Conservation (phyloP, 345 rosid genomes). For the Bruguiera parviflora region DNA sequence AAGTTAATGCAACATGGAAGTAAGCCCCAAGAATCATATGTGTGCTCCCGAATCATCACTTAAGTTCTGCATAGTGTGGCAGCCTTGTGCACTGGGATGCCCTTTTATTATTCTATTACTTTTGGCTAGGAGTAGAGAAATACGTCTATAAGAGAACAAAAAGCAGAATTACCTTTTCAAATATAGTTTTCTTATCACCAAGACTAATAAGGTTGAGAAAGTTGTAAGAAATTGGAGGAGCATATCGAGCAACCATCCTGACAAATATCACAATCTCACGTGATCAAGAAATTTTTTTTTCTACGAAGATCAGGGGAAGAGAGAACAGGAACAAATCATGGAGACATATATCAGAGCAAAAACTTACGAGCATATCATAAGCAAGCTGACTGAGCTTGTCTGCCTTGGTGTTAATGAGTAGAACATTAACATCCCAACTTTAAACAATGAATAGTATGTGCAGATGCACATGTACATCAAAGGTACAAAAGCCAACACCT, state of each 20-base stretch:
- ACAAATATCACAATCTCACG: background rate
- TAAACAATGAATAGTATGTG: conserved; percentile 93
- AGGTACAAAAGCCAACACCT: conserved; percentile 90
- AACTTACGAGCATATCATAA: conserved; percentile 99
- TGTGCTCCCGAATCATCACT: background rate
- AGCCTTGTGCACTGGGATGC: conserved; percentile 69
- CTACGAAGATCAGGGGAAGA: too few species aligned
- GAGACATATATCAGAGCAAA: too few species aligned
- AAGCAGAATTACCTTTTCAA: conserved; percentile 67
- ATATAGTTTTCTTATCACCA: conserved; percentile 51
- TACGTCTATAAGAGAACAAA: background rate
- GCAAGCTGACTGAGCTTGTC: conserved; percentile 94
- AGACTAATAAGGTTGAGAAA: conserved; percentile 92
- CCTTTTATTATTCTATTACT: conserved; percentile 26
- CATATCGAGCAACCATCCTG: conserved; percentile 99
- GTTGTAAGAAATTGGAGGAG: conserved; percentile 95
- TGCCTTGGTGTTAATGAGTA: conserved; percentile 95
- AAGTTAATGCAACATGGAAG: too few species aligned
- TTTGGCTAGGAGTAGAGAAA: background rate
- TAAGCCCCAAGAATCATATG: too few species aligned
- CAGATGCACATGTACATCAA: conserved; percentile 98
- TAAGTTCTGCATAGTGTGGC: background rate
- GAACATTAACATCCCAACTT: conserved; percentile 94
- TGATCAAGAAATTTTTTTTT: too few species aligned
- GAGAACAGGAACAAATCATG: too few species aligned